Evolutionary conservation across 495 filamentous ascomycete genomes (phyloP), one percentile per base, ranked within the genome.

Genomic region (Tuber aestivum): DNA sequence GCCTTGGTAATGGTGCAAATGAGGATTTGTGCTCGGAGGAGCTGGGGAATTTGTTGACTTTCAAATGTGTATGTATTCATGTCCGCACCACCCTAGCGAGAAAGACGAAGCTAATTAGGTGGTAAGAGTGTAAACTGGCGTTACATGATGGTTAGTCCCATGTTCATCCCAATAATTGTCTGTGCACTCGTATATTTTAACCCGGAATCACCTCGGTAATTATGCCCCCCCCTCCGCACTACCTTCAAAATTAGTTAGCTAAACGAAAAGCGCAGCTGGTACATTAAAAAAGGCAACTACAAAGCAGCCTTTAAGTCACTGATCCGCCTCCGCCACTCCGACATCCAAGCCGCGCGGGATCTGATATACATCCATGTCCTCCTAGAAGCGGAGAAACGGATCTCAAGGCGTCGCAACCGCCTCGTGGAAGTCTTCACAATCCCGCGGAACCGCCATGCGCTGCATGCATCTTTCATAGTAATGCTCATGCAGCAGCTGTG

Each of bases 321-420:
- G 80, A 87, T 85, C 75, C 85, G 85, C 23, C 83, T 95, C 65
- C 89, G 93, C 2, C 88, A 86, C 56, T 87, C 87, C 65, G 90
- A 91, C 73, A 84, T 95, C 16, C 92, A 94, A 79, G 93, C 93
- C 5, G 92, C 92, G 0, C 86, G 93, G 23, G 93, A 95, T 79
- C 82, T 94, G 7, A 94, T 92, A 81, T 93, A 93, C 82, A 94
- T 92, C 86, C 85, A 93, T 72, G 88, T 87, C 1, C 87, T 91
- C 35, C 85, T 94, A 9, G 87, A 93, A 78, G 87, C 89, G 12
- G 92, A 94, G 81, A 87, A 86, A 41, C 81, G 84, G 16, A 88
- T 91, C 86, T 35, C 56, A 35, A 6, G 8, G 10, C 10, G 87
- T 87, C 41, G 87, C 87, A 9, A 89, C 86, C 90, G 89, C 77